These are phyloP conservation scores for Exophiala sideris DNA, from an alignment of 2,329 filamentous ascomycete genomes.

Conservation along the genomic window DNA sequence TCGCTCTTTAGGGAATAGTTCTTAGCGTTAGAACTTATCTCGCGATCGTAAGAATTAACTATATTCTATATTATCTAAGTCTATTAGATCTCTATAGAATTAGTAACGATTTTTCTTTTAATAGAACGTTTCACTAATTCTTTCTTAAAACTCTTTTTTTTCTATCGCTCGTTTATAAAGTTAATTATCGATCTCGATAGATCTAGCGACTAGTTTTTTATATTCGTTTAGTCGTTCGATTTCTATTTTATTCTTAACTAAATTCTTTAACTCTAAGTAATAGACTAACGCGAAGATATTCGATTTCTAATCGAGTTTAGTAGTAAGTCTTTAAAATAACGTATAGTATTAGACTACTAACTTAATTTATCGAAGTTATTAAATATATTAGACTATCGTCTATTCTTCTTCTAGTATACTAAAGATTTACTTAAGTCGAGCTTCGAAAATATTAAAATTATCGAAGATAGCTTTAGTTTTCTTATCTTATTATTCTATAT, in stretches of 20 bases:
- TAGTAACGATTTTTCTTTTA: neutral
- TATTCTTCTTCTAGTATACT: neutral
- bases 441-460: neutral
- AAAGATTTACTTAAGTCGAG: neutral
- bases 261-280: neutral
- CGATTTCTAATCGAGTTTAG: neutral
- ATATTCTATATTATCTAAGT: neutral
- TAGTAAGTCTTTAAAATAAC: neutral
- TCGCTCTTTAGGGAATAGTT: neutral
- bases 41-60: neutral
- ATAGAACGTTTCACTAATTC: neutral
- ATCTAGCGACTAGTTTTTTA: neutral
- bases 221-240: neutral
- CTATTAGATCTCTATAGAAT: neutral
- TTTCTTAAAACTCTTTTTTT: neutral
- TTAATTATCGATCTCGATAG: neutral
- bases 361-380: neutral
- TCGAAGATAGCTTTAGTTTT: neutral
- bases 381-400: neutral
- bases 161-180: neutral
- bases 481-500: neutral
- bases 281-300: neutral
- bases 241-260: neutral
- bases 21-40: neutral
- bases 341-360: neutral